Evolutionary conservation across 768 basidiomycete genomes (phyloP).

Genomic region (Mycena vulgaris): DNA sequence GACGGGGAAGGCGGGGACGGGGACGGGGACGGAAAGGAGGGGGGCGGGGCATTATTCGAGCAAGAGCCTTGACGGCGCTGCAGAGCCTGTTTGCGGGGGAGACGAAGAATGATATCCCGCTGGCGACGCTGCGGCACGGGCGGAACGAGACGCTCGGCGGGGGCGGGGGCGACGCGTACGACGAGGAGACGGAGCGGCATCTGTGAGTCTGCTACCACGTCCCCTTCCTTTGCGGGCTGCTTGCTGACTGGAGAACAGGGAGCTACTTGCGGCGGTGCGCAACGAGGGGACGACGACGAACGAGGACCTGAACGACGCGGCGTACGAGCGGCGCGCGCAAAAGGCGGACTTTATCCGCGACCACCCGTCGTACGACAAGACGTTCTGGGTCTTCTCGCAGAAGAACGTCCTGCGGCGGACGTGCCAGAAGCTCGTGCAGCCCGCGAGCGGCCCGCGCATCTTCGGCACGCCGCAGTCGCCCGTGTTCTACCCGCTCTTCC

Average conservation of each 20-base stretch:
- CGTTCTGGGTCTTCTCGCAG: conserved; percentile 92
- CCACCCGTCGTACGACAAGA: conserved; percentile 91
- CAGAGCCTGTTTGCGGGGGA: conserved; percentile 79
- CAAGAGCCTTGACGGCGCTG: conserved; percentile 71
- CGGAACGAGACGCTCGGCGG: conserved; percentile 48
- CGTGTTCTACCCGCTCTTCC: conserved; percentile 79
- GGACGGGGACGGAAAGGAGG: not conserved
- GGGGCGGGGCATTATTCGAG: conserved; percentile 63
- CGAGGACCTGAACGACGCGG: conserved; percentile 73
- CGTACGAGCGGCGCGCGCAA: conserved; percentile 79
- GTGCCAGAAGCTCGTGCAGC: conserved; percentile 88
- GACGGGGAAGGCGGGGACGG: not conserved
- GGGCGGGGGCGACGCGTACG: conserved; percentile 47
- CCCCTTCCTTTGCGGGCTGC: not conserved
- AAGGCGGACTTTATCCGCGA: conserved; percentile 91
- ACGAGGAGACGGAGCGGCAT: conserved; percentile 81
- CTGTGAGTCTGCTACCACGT: conserved; percentile 75
- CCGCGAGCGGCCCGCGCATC: conserved; percentile 89
- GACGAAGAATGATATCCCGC: conserved; percentile 68
- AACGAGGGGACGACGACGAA: conserved; percentile 59
- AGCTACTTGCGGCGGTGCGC: conserved; percentile 77
- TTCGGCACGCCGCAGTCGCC: conserved; percentile 82
- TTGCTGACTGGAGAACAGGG: conserved; percentile 58
- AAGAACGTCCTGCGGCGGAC: conserved; percentile 77
- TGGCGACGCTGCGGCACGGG: conserved; percentile 67